These are phyloP conservation scores for Novymonas esmeraldas DNA, from an alignment of 208 protist species.

Conservation along the genomic window DNA sequence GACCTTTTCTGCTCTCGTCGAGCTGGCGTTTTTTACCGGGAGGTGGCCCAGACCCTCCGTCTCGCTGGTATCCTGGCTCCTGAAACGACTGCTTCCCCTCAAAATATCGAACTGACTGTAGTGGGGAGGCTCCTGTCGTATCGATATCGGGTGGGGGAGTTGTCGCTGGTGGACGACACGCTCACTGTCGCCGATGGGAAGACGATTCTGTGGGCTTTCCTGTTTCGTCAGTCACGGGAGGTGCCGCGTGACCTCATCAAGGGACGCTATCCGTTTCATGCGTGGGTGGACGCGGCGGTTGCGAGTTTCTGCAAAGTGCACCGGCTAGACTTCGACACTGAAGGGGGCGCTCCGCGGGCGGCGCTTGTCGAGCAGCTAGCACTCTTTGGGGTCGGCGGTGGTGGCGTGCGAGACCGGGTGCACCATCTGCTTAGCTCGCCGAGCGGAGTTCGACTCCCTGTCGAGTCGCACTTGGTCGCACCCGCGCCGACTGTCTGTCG, in stretches of 20 bases:
- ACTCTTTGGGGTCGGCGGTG: slow-evolving; percentile 36
- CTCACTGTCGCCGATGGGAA: slow-evolving; percentile 67
- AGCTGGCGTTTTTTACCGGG: slow-evolving; percentile 38
- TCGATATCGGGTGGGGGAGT: slow-evolving; percentile 49
- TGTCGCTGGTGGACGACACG: background rate
- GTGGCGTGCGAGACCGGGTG: slow-evolving; percentile 33
- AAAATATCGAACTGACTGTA: slow-evolving; percentile 46
- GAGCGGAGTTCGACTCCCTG: slow-evolving; percentile 27
- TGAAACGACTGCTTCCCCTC: slow-evolving; percentile 14
- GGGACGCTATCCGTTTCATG: slow-evolving; percentile 41
- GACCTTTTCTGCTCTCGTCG: slow-evolving; percentile 47
- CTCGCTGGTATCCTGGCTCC: slow-evolving; percentile 34
- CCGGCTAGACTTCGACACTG: slow-evolving; percentile 43
- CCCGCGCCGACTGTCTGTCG: slow-evolving; percentile 52
- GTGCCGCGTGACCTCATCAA: slow-evolving; percentile 32
- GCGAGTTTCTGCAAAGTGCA: slow-evolving; percentile 44
- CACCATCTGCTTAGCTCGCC: slow-evolving; percentile 62
- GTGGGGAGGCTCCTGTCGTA: slow-evolving; percentile 68
- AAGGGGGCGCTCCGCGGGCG: slow-evolving; percentile 11
- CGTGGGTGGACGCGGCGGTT: slow-evolving; percentile 49
- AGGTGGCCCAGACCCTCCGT: slow-evolving; percentile 39
- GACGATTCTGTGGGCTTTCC: slow-evolving; percentile 70
- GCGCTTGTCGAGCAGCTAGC: slow-evolving; percentile 52
- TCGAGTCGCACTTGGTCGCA: slow-evolving; percentile 18
- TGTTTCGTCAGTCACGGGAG: slow-evolving; percentile 52